Conservation (phyloP, 2,329 filamentous ascomycete species). For the Colletotrichum spaethianum region DNA sequence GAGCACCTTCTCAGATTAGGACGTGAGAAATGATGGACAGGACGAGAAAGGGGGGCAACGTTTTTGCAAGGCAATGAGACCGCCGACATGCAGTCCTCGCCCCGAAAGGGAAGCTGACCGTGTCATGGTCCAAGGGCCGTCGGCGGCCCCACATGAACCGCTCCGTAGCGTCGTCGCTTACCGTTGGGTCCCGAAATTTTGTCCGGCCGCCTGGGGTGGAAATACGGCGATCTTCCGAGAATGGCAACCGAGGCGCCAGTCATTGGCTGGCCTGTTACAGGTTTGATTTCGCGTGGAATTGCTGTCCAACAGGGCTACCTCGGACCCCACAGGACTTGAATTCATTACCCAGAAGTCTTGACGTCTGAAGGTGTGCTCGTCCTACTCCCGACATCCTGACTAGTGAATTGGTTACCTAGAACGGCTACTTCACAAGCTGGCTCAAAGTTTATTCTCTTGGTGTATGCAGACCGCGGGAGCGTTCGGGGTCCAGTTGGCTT, state of each 20-base stretch:
- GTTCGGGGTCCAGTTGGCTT: not conserved
- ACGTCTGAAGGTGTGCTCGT: not conserved
- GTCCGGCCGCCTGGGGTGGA: not conserved
- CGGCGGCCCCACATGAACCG: conserved; percentile 12
- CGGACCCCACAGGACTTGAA: not conserved
- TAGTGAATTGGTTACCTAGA: conserved; percentile 13
- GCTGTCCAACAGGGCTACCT: not conserved
- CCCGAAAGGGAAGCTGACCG: not conserved
- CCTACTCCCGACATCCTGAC: not conserved
- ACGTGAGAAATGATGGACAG: not conserved
- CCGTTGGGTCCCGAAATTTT: not conserved
- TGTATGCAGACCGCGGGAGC: not conserved
- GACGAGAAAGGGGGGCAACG: not conserved
- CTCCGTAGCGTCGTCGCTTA: not conserved
- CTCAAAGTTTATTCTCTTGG: not conserved
- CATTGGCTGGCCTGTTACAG: conserved; percentile 21
- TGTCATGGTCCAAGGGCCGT: not conserved
- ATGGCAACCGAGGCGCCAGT: conserved; percentile 17
- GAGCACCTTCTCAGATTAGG: not conserved
- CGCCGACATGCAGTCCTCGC: not conserved
- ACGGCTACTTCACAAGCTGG: not conserved
- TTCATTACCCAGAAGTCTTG: not conserved
- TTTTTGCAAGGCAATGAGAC: not conserved
- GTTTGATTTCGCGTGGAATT: not conserved
- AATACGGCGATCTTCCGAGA: conserved; percentile 22